Evolutionary conservation across 495 filamentous ascomycete species (phyloP).

Genomic region (Aspergillus coremiiformis): DNA sequence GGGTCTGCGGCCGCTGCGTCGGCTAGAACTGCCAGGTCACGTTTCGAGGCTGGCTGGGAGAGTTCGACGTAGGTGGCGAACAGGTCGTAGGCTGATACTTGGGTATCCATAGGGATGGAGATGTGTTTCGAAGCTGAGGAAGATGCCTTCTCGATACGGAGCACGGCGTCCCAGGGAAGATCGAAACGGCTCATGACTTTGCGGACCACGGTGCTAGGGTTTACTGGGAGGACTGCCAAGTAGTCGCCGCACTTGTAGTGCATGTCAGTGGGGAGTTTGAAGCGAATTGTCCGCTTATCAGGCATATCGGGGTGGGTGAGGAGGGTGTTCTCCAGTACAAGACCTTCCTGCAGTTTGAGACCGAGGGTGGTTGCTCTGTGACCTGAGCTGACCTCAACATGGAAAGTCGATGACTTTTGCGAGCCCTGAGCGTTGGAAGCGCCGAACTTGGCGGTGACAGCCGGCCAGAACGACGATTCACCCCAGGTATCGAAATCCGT

Average conservation of each 20-base stretch:
- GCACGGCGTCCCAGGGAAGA: slow-evolving; percentile 54
- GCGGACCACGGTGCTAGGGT: slow-evolving; percentile 50
- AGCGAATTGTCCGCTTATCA: slow-evolving; percentile 57
- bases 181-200: slow-evolving; percentile 47
- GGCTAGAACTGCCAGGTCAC: slow-evolving; percentile 42
- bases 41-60: slow-evolving; percentile 55
- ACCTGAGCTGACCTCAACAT: slow-evolving; percentile 52
- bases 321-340: slow-evolving; percentile 47
- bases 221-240: slow-evolving; percentile 64
- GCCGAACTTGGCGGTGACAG: slow-evolving; percentile 43
- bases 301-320: slow-evolving; percentile 50
- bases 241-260: slow-evolving; percentile 69
- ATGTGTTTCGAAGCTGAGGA: slow-evolving; percentile 35
- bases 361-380: slow-evolving; percentile 53
- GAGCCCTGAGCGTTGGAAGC: slow-evolving; percentile 22
- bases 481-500: slow-evolving; percentile 67
- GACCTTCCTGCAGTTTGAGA: slow-evolving; percentile 58
- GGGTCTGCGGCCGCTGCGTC: slow-evolving; percentile 26
- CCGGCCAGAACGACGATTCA: slow-evolving; percentile 57
- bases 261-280: slow-evolving; percentile 58
- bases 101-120: slow-evolving; percentile 49
- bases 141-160: slow-evolving; percentile 36
- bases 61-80: slow-evolving; percentile 68
- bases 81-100: slow-evolving; percentile 55
- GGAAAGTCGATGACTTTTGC: slow-evolving; percentile 24